A percentile compares a stretch with the other conserved stretches of the same genome.
Evolutionary conservation across 768 basidiomycete species (phyloP).

Genomic region (Boletales sp.): DNA sequence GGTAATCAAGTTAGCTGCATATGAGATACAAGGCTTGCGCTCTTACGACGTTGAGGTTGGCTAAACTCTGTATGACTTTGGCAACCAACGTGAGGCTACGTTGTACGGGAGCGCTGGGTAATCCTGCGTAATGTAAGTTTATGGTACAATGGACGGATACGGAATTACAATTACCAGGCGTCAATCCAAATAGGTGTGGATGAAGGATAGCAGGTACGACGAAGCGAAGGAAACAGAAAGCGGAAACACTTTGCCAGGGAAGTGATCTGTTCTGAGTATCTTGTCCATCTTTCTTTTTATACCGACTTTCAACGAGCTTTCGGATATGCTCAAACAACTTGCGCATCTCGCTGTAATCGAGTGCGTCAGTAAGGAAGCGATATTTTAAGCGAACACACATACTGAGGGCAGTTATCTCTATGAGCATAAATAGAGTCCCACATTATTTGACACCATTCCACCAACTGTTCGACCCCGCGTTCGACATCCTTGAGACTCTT

Average conservation of each 20-base stretch:
- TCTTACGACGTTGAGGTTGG: conserved; percentile 75
- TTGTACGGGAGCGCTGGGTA: conserved; percentile 63
- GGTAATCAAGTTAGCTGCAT: conserved; percentile 1
- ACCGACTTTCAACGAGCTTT: conserved; percentile 66
- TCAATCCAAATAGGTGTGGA: conserved; percentile 80
- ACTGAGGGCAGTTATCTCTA: conserved; percentile 73
- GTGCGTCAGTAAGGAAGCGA: conserved; percentile 2
- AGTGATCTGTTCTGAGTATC: conserved; percentile 51
- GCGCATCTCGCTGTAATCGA: conserved; percentile 60
- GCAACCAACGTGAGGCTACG: conserved; percentile 82
- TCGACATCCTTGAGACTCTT: conserved; percentile 61
- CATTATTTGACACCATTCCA: conserved; percentile 74
- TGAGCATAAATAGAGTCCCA: conserved; percentile 81
- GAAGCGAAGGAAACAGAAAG: conserved; percentile 87
- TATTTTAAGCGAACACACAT: conserved; percentile 27
- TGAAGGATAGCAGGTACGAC: conserved; percentile 89
- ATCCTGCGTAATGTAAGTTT: conserved; percentile 43
- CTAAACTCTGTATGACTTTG: conserved; percentile 86
- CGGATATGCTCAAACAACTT: conserved; percentile 67
- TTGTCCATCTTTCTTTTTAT: conserved; percentile 38
- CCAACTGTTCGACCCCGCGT: conserved; percentile 63
- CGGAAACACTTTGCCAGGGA: conserved; percentile 81
- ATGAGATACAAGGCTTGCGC: not conserved
- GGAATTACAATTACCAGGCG: conserved; percentile 59
- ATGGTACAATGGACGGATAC: not conserved